These are phyloP conservation scores for Ceratocystiopsis sp. DNA, from an alignment of 2,329 filamentous ascomycete genomes.

Conservation along the genomic window DNA sequence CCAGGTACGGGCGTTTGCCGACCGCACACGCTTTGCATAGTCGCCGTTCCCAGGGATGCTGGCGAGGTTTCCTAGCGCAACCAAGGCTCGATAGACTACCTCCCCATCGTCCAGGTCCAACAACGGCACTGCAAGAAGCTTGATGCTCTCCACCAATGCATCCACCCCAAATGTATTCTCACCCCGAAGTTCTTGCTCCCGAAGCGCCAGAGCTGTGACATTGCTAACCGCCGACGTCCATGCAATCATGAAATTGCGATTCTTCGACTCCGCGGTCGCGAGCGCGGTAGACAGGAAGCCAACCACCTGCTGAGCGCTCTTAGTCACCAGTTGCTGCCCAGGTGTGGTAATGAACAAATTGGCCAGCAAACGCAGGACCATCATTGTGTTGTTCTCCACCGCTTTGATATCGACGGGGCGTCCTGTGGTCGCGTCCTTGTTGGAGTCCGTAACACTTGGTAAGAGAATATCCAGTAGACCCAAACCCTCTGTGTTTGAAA, in stretches of 20 bases:
- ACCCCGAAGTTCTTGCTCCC: slow-evolving; percentile 23
- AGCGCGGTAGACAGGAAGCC: slow-evolving; percentile 46
- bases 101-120: slow-evolving; percentile 57
- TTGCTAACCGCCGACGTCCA: slow-evolving; percentile 73
- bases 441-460: slow-evolving; percentile 9
- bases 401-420: slow-evolving; percentile 33
- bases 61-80: slow-evolving; percentile 62
- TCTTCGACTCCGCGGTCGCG: slow-evolving; percentile 36
- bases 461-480: slow-evolving; percentile 43
- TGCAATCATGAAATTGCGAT: slow-evolving; percentile 71
- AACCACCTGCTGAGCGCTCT: slow-evolving; percentile 40
- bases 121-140: slow-evolving; percentile 44
- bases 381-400: slow-evolving; percentile 71
- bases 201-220: slow-evolving; percentile 54
- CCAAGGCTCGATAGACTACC: slow-evolving; percentile 64
- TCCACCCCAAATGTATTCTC: slow-evolving; percentile 24
- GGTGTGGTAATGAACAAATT: slow-evolving; percentile 67
- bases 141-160: slow-evolving; percentile 25
- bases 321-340: slow-evolving; percentile 49
- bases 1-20: slow-evolving; percentile 20
- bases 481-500: slow-evolving; percentile 31
- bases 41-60: slow-evolving; percentile 24
- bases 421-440: slow-evolving; percentile 21
- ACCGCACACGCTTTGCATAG: slow-evolving; percentile 9
- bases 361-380: slow-evolving; percentile 62